Percentiles rank a stretch among this genome's conserved stretches.
phyloP scores from a whole-genome alignment of 768 basidiomycete genomes.

The Leccinum subtestaceum region DNA sequence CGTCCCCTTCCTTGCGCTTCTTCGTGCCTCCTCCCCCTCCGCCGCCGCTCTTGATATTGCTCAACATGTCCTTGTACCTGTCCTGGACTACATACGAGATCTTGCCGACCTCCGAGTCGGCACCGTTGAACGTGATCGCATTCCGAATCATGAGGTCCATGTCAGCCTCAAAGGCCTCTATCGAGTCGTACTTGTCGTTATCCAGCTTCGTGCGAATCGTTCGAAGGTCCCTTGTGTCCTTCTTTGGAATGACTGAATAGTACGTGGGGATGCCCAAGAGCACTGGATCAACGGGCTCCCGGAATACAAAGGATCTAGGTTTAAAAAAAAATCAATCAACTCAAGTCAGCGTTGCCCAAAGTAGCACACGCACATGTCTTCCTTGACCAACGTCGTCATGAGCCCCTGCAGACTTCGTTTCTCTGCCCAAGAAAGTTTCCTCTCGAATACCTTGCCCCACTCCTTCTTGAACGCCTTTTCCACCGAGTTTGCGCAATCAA shows the following conservation, averaged over 20 bases:
- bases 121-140: conserved; percentile 85
- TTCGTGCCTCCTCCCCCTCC: conserved; percentile 40
- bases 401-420: conserved; percentile 74
- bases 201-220: conserved; percentile 83
- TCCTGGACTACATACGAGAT: conserved; percentile 51
- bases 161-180: conserved; percentile 81
- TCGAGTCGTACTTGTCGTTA: conserved; percentile 73
- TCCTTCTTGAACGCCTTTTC: conserved; percentile 81
- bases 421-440: conserved; percentile 71
- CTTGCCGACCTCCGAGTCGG: conserved; percentile 73
- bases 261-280: conserved; percentile 82
- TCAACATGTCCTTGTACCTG: conserved; percentile 54
- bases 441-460: conserved; percentile 76
- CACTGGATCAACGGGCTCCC: conserved; percentile 86
- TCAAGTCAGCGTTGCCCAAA: no score
- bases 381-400: conserved; percentile 66
- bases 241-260: conserved; percentile 78
- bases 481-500: conserved; percentile 65
- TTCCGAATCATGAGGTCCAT: conserved; percentile 86
- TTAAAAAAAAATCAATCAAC: background rate
- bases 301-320: conserved; percentile 70
- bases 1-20: conserved; percentile 73
- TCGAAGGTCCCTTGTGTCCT: conserved; percentile 82
- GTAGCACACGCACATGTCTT: conserved; percentile 53
- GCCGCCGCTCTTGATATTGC: conserved; percentile 36